Evolutionary conservation across 495 filamentous ascomycete species (phyloP), one percentile per base, ranked within the genome.

Genomic region (Penicillium egyptiacum): DNA sequence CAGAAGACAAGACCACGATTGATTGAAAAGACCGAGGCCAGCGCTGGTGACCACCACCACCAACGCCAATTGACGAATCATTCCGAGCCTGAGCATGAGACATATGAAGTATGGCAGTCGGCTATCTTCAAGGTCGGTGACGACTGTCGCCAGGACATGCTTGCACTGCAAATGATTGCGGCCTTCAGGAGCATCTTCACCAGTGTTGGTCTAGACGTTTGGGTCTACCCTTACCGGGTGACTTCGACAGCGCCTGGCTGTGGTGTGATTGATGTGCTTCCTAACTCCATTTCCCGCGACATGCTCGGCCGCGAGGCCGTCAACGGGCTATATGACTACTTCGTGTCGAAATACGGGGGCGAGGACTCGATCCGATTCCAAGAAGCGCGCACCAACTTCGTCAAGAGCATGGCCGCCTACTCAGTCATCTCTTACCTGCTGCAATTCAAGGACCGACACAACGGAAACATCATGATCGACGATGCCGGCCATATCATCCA

Each of bases 371-470:
- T 96, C 41, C 83, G 83, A 44, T 99, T 96, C 78, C 95, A 99
- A 71, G 88, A 96, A 67, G 95, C 95, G 3, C 85, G 95, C 39
- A 94, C 85, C 69, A 96, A 97, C 67, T 99, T 99, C 63, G 92
- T 99, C 65, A 98, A 98, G 80, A 96, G 91, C 75, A 98, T 99
- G 95, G 95, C 95, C 3, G 94, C 93, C n/a, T 98, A 99, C 72
- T 96, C 91, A n/a, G 86, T 98, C 56, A 97, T 98, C 50, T 94
- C 91, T 0, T 98, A 95, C 72, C 79, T 99, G 8, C 78, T 99
- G 26, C 96, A 99, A 66, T 96, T 99, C 85, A 99, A 99, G 72
- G 95, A 99, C 71, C 85, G 95, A 5, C 95, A 99, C 73, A 99
- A 99, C 69, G 95, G 95, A 41, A 99, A 99, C 74, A 98, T 99